These are phyloP conservation scores for Antrodiella citrinella DNA, from an alignment of 768 basidiomycete genomes.

Conservation along the genomic window DNA sequence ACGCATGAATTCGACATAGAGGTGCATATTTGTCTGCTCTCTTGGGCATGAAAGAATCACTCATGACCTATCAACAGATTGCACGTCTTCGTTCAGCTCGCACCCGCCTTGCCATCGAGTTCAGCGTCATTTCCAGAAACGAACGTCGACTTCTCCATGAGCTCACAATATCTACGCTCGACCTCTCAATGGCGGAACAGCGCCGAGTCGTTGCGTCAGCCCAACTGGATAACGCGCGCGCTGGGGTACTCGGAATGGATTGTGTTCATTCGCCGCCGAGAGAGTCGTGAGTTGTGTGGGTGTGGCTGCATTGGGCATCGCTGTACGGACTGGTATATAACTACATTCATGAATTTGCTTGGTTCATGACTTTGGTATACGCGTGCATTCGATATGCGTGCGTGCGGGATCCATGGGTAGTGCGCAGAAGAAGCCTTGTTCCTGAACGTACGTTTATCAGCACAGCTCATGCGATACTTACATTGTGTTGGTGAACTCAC, in stretches of 20 bases:
- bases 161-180: slow-evolving; percentile 49
- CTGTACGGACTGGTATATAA: neutral
- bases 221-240: slow-evolving; percentile 55
- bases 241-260: slow-evolving; percentile 57
- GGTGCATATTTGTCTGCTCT: neutral
- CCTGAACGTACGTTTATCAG: slow-evolving; percentile 25
- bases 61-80: neutral
- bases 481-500: slow-evolving; percentile 22
- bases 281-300: neutral
- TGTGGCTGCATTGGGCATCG: neutral
- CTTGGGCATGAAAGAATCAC: neutral
- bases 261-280: slow-evolving; percentile 4
- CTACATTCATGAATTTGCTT: neutral
- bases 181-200: slow-evolving; percentile 49
- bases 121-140: slow-evolving; percentile 6
- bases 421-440: slow-evolving; percentile 61
- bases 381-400: slow-evolving; percentile 65
- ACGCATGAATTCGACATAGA: neutral
- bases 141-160: slow-evolving; percentile 41
- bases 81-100: slow-evolving; percentile 3
- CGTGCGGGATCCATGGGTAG: slow-evolving; percentile 56
- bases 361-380: slow-evolving; percentile 36
- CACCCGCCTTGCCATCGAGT: slow-evolving; percentile 5
- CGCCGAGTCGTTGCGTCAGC: slow-evolving; percentile 49
- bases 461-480: neutral